A percentile compares a stretch with the other conserved stretches of the same genome.
Evolutionary conservation across 2,329 filamentous ascomycete species (phyloP).

Genomic region (Anisogramma anomala): DNA sequence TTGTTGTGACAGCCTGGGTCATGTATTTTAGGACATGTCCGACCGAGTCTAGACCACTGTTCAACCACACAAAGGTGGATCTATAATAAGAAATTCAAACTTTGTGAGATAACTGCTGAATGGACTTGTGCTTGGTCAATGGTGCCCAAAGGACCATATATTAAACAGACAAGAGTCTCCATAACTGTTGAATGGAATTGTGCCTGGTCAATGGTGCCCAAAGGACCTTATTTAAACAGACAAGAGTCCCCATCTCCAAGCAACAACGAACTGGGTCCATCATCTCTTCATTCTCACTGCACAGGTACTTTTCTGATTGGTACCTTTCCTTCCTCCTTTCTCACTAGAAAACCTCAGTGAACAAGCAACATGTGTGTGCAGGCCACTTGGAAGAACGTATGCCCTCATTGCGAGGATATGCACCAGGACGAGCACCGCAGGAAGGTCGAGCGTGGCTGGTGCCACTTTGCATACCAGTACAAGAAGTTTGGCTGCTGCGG

Average conservation of each 20-base stretch:
- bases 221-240: not conserved
- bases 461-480: not conserved
- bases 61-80: no score
- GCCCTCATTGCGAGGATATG: not conserved
- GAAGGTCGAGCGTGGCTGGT: conserved; percentile 7
- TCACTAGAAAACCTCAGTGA: not conserved
- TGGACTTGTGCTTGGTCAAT: not conserved
- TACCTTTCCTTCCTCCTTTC: not conserved
- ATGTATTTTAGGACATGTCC: no score
- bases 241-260: not conserved
- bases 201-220: not conserved
- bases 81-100: no score
- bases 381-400: conserved; percentile 5
- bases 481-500: not conserved
- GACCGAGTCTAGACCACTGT: no score
- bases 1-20: no score
- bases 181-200: no score
- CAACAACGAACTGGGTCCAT: no score
- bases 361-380: not conserved
- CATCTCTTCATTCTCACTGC: not conserved
- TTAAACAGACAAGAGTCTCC: not conserved
- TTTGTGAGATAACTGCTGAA: no score
- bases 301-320: not conserved
- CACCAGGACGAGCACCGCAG: not conserved
- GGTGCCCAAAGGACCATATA: no score